Base-by-base conservation (phyloP, 768 basidiomycete genomes). In the Cystofilobasidium capitatum region DNA sequence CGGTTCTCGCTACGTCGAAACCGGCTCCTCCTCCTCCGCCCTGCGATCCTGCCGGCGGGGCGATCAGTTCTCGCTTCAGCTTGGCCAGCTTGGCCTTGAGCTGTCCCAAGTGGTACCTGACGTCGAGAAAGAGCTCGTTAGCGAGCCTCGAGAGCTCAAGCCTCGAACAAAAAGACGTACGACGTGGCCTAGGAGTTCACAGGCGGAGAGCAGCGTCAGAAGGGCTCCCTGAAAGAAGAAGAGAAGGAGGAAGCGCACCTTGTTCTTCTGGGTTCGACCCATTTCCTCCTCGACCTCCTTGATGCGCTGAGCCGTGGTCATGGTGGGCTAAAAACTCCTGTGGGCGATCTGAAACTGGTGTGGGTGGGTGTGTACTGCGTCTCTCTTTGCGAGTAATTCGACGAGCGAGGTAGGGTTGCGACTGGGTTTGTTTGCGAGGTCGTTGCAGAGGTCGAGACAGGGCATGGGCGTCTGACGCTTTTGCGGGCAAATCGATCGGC, bases 81-180 rank as follows among this genome's bases (percentile, higher is more conserved):
- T 99, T 99, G 59, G 96, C 96, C 62, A 99, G 86, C 77, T 99
- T 99, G 65, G 96, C 94, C 78, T 97, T 97, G 76, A 97, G 86
- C 80, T 93, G 90, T 62, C 93, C 93, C 69, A 96, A 79, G 80
- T 94, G 92, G 78, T 93, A 55, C 51, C 93, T 47, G 29, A 17
- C 1, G 16, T 26, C 22, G 20, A 29, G 3, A 20, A 26, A 37
- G 1, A 49, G 47, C 17, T 40, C 2, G 1, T 37, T 26, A 39
- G 58, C n/a, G 37, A 22, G 39, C 12, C 42, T 17, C 16, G 26
- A 61, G 17, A 29, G 26, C 26, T 26, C 8, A 57, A 6, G n/a
- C 55, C 5, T 36, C 31, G 42, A 29, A 17, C 17, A 22, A 20
- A 35, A 59, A 33, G 31, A 42, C 39, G 59, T 22, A 68, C 24